Conservation (phyloP, 805 yeast genomes). For the Candida pini region DNA sequence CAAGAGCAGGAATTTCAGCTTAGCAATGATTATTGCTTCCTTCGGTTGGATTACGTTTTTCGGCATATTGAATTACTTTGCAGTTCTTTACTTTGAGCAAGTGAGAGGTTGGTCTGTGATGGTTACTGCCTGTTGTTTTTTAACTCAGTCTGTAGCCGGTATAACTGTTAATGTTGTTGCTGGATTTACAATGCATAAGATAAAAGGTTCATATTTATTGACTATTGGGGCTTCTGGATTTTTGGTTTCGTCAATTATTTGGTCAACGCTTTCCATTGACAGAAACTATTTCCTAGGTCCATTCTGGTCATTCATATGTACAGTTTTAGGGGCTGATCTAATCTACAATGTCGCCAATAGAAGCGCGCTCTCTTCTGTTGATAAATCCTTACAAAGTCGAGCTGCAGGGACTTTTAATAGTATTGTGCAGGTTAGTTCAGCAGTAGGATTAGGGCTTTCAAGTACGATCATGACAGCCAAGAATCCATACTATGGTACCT, state of each 20-base stretch:
- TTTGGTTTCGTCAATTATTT: constrained; percentile 31
- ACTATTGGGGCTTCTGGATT: constrained; percentile 32
- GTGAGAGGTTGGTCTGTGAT: constrained; percentile 33
- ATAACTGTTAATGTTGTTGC: constrained; percentile 39
- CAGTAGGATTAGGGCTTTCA: constrained; percentile 38
- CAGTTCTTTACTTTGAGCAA: constrained; percentile 38
- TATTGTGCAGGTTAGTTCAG: constrained; percentile 33
- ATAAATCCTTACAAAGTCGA: constrained; percentile 33
- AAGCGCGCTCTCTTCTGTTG: constrained; percentile 37
- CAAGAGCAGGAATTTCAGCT: constrained; percentile 32
- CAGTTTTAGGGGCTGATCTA: constrained; percentile 43
- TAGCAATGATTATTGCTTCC: constrained; percentile 32
- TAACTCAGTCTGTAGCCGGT: constrained; percentile 40
- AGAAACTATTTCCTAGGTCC: constrained; percentile 40
- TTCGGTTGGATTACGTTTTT: constrained; percentile 39
- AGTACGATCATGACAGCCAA: constrained; percentile 34
- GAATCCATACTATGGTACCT: constrained; percentile 27
- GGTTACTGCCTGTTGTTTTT: constrained; percentile 37
- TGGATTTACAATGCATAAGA: constrained; percentile 38
- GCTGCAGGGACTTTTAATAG: constrained; percentile 48
- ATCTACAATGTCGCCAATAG: constrained; percentile 41
- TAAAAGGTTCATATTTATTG: constrained; percentile 36
- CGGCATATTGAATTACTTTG: constrained; percentile 35
- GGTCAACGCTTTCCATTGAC: constrained; percentile 34
- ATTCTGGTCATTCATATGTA: constrained; percentile 35